Evolutionary conservation across 306 rosid species (phyloP), one percentile per base, ranked within the genome.

Genomic region (Pterocarpus macrocarpus): DNA sequence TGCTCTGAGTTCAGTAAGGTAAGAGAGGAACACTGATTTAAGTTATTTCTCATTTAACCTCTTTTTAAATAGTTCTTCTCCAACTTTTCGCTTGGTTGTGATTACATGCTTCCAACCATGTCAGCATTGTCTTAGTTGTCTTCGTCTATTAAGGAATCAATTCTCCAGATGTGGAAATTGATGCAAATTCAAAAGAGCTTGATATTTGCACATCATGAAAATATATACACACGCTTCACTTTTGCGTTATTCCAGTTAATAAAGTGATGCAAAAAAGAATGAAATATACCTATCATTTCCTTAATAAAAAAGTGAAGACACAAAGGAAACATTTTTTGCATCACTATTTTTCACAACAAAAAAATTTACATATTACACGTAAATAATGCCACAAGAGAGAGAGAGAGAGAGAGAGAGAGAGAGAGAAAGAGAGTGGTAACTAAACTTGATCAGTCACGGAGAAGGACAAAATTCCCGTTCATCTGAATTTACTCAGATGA

Each of bases 101-200:
- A 22, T 16, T 72, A 66, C 38, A 22, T 22, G 28, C 28, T 22
- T 38, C 59, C 61, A 75, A 32, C 45, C 35, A 62, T 62, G 6
- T 22, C 28, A 62, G 47, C 35, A 44, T 45, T 61, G 69, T 75
- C 16, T 32, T 35, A 62, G n/a, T 33, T 75, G 71, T 75, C 61
- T 45, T 47, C 61, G n/a, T 44, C 33, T 75, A 4, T 61, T 17
- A 6, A 50, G 39, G 73, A 77, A 64, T 64, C 43, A 57, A 5
- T 8, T 58, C 17, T 59, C 8, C 4, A 3, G 14, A 30, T 22
- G 1, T 11, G 63, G 41, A 12, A 64, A n/a, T 9, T 33, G 13
- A 16, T n/a, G 9, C 4, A 6, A 16, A 7, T 32, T 61, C 34
- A 35, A 38, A 35, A 2, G 1, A 64, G 2, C n/a, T 41, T 59